A percentile compares a stretch with the other conserved stretches of the same genome.
phyloP scores from a whole-genome alignment of 2,329 filamentous ascomycete genomes.

The Penicillium sp. region DNA sequence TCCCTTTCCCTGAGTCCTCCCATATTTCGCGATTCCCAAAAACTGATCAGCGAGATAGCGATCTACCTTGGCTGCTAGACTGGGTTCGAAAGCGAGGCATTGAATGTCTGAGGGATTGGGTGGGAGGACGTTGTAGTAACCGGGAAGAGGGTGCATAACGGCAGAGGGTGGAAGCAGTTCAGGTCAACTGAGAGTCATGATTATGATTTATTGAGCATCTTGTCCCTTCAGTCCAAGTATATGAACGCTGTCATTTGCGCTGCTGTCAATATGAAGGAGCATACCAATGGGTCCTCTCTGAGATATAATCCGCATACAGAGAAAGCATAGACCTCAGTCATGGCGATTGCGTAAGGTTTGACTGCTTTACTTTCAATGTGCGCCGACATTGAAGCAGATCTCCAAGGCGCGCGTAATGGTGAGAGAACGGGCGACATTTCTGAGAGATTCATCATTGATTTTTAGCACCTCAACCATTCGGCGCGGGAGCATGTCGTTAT shows the following conservation, averaged over 20 bases:
- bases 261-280: background rate
- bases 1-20: background rate
- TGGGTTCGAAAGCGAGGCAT: background rate
- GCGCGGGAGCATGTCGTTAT: background rate
- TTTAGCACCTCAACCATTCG: background rate
- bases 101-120: background rate
- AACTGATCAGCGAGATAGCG: constrained; percentile 14
- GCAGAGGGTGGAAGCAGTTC: too few species aligned
- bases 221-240: background rate
- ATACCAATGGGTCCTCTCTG: background rate
- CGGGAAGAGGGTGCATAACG: background rate
- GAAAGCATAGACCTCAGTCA: background rate
- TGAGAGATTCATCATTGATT: background rate
- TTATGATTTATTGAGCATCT: background rate
- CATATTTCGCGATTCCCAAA: background rate
- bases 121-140: background rate
- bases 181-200: background rate
- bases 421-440: too few species aligned
- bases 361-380: background rate
- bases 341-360: background rate
- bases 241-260: background rate
- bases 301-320: background rate
- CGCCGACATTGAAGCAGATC: background rate
- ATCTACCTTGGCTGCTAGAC: constrained; percentile 22
- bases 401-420: background rate